Percentiles rank a stretch among this genome's conserved stretches.
These are phyloP conservation scores for Calonectria leucothoes DNA, from an alignment of 2,329 filamentous ascomycete genomes.

Conservation along the genomic window DNA sequence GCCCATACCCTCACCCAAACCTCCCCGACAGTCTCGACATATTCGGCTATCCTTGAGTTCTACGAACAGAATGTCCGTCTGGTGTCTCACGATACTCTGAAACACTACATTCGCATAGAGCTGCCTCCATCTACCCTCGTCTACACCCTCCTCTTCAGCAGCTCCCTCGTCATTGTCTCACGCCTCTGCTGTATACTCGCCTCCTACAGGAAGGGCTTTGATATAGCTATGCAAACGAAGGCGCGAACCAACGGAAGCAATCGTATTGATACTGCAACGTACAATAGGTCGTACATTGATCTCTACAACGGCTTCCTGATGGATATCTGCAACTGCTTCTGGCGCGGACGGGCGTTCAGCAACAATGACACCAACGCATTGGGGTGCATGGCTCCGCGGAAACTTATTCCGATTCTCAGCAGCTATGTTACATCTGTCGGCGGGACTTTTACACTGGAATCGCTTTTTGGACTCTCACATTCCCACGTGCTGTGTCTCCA, in stretches of 20 bases:
- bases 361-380: slow-evolving; percentile 71
- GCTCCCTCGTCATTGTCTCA: slow-evolving; percentile 72
- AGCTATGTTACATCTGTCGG: slow-evolving; percentile 63
- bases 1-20: slow-evolving; percentile 71
- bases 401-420: slow-evolving; percentile 58
- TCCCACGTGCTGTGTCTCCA: slow-evolving; percentile 68
- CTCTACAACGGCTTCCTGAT: slow-evolving; percentile 87
- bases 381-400: slow-evolving; percentile 62
- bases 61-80: slow-evolving; percentile 72
- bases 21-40: slow-evolving; percentile 53
- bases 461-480: slow-evolving; percentile 69
- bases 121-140: slow-evolving; percentile 76
- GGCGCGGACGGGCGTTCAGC: slow-evolving; percentile 80
- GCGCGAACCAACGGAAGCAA: slow-evolving; percentile 41
- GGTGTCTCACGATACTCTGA: slow-evolving; percentile 62
- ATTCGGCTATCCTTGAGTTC: slow-evolving; percentile 75
- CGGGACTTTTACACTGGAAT: slow-evolving; percentile 57
- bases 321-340: slow-evolving; percentile 87
- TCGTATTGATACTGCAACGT: slow-evolving; percentile 53
- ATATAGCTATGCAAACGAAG: slow-evolving; percentile 66
- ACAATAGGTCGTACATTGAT: slow-evolving; percentile 71
- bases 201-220: slow-evolving; percentile 79
- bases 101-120: slow-evolving; percentile 70
- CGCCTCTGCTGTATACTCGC: slow-evolving; percentile 77
- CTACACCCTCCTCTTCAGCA: slow-evolving; percentile 77